phyloP scores from a whole-genome alignment of 2,329 filamentous ascomycete species.

The Coleophoma cylindrospora region DNA sequence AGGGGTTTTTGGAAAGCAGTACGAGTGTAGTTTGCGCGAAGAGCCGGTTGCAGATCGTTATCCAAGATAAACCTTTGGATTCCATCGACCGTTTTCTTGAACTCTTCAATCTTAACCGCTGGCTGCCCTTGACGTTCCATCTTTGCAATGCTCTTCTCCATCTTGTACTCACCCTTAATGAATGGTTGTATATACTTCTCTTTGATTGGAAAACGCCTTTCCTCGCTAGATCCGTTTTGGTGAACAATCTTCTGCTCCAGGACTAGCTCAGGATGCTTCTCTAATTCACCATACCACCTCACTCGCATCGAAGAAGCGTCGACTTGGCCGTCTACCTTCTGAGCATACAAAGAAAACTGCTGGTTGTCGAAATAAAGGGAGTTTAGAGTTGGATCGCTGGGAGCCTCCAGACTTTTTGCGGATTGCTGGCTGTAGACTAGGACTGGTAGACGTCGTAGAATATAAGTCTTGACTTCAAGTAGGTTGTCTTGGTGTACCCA shows the following conservation, averaged over 20 bases:
- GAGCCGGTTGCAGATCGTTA: slow-evolving; percentile 72
- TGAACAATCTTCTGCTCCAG: slow-evolving; percentile 87
- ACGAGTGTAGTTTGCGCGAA: slow-evolving; percentile 89
- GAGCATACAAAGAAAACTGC: slow-evolving; percentile 78
- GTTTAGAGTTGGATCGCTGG: slow-evolving; percentile 82
- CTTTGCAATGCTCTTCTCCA: slow-evolving; percentile 87
- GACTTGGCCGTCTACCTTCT: slow-evolving; percentile 72
- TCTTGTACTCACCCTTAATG: slow-evolving; percentile 79
- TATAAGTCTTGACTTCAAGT: slow-evolving; percentile 93
- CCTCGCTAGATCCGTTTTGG: slow-evolving; percentile 70
- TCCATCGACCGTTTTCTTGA: slow-evolving; percentile 67
- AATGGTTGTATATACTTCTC: slow-evolving; percentile 90
- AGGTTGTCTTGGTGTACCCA: slow-evolving; percentile 97
- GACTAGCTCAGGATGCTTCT: slow-evolving; percentile 71
- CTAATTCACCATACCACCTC: slow-evolving; percentile 86
- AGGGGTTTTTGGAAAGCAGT: slow-evolving; percentile 96
- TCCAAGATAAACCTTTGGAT: slow-evolving; percentile 78
- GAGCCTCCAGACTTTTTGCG: slow-evolving; percentile 74
- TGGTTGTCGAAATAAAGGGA: slow-evolving; percentile 94
- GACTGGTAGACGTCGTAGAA: slow-evolving; percentile 83
- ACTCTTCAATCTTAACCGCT: slow-evolving; percentile 58
- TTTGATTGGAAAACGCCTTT: slow-evolving; percentile 80
- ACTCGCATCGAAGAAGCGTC: slow-evolving; percentile 80
- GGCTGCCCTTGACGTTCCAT: slow-evolving; percentile 73
- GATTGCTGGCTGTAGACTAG: slow-evolving; percentile 89